Conservation (phyloP, 306 rosid species). For the Sicyos baderoa region DNA sequence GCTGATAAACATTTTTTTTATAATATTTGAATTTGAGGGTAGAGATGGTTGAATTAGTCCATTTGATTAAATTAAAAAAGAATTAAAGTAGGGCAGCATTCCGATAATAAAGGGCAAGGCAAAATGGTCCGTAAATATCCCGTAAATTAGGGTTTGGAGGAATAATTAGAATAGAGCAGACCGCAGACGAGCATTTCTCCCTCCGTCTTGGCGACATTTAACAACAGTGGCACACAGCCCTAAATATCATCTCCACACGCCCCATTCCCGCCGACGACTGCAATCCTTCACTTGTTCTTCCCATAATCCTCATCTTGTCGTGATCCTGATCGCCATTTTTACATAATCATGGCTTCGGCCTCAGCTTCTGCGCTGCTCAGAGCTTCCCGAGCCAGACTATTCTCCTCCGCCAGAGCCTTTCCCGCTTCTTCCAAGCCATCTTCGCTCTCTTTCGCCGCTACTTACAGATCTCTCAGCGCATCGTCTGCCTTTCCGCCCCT, state of each 20-base stretch:
- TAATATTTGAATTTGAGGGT: no score
- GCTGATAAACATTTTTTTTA: no score
- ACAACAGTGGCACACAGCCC: slow-evolving; percentile 43
- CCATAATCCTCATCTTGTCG: slow-evolving; percentile 17
- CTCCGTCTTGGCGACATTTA: not conserved
- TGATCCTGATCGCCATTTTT: slow-evolving; percentile 42
- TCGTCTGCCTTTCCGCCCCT: slow-evolving; percentile 4
- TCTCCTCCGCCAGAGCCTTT: slow-evolving; percentile 37
- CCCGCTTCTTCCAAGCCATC: slow-evolving; percentile 23
- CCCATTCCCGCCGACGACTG: not conserved
- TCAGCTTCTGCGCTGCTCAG: slow-evolving; percentile 54
- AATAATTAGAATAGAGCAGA: no score
- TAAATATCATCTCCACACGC: slow-evolving; percentile 49
- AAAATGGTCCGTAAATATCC: no score
- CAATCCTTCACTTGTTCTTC: not conserved
- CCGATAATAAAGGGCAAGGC: no score
- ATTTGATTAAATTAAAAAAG: no score
- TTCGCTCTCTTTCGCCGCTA: not conserved
- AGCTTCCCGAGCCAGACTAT: slow-evolving; percentile 45
- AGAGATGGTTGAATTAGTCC: no score
- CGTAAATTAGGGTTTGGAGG: no score
- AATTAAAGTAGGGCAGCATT: no score
- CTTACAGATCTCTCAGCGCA: slow-evolving; percentile 32
- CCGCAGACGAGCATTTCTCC: not conserved
- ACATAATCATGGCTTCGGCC: slow-evolving; percentile 37